Percentiles rank a stretch among this genome's conserved stretches.
Evolutionary conservation across 2,329 filamentous ascomycete species (phyloP).

Genomic region (Thelonectria discophora): DNA sequence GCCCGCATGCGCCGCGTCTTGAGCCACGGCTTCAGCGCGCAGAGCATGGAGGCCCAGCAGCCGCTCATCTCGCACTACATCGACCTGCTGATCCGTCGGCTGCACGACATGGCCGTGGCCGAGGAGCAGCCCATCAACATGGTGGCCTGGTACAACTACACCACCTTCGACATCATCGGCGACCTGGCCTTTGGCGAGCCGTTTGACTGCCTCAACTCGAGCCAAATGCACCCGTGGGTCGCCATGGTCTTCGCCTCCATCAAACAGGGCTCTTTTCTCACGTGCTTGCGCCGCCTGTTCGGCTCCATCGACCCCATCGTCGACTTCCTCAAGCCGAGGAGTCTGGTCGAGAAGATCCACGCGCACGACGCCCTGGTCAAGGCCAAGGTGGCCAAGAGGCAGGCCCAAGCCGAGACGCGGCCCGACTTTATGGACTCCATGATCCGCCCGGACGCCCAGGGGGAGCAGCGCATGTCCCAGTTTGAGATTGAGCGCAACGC

Average conservation of each 20-base stretch:
- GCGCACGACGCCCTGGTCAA: not conserved
- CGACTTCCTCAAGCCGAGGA: not conserved
- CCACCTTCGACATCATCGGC: constrained; percentile 45
- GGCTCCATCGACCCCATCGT: not conserved
- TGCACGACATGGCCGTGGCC: constrained; percentile 44
- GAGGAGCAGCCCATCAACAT: constrained; percentile 32
- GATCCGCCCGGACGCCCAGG: not conserved
- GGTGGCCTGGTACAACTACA: constrained; percentile 42
- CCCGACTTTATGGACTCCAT: not conserved
- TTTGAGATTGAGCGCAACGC: not conserved
- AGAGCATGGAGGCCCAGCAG: constrained; percentile 39
- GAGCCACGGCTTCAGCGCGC: constrained; percentile 38
- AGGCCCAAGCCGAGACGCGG: not conserved
- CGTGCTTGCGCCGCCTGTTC: not conserved
- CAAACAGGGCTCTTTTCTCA: not conserved
- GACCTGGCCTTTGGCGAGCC: constrained; percentile 43
- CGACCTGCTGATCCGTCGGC: constrained; percentile 48
- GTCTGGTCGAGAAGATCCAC: not conserved
- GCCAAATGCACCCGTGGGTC: constrained; percentile 38
- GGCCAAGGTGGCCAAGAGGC: not conserved
- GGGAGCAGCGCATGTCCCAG: not conserved
- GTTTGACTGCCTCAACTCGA: constrained; percentile 37
- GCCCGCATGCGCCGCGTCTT: constrained; percentile 24
- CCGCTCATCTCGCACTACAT: constrained; percentile 49
- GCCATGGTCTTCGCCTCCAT: constrained; percentile 28